A percentile compares a stretch with the other conserved stretches of the same genome.
Evolutionary conservation across 805 yeast species (phyloP).

Genomic region (Kregervanrija fluxuum): DNA sequence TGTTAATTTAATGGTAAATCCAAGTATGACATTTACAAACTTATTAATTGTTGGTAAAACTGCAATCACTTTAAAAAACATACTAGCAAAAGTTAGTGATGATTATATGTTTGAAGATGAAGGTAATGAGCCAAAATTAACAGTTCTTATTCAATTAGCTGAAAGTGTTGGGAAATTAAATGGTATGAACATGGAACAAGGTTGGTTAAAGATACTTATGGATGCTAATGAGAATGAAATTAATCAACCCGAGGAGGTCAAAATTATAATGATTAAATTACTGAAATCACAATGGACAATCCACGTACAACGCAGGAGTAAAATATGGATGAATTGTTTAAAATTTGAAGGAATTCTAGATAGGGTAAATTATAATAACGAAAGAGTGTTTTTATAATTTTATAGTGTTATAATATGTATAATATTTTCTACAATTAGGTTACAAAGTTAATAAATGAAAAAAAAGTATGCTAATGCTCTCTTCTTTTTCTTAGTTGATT

Average conservation of each 20-base stretch:
- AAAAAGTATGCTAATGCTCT: slow-evolving; percentile 37
- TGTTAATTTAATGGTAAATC: slow-evolving; percentile 27
- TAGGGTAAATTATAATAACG: slow-evolving; percentile 15
- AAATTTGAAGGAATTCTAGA: slow-evolving; percentile 24
- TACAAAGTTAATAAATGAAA: background rate
- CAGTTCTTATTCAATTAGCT: slow-evolving; percentile 14
- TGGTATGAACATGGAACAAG: slow-evolving; percentile 21
- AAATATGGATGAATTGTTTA: slow-evolving; percentile 22
- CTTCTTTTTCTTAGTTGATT: slow-evolving; percentile 55
- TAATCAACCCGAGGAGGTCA: slow-evolving; percentile 1
- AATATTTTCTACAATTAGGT: background rate
- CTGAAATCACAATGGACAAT: slow-evolving; percentile 37
- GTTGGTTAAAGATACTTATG: slow-evolving; percentile 20
- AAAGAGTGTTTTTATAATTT: slow-evolving; percentile 18
- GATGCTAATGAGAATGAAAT: slow-evolving; percentile 23
- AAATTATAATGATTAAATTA: slow-evolving; percentile 35
- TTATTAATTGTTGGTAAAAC: slow-evolving; percentile 18
- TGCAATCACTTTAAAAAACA: slow-evolving; percentile 17
- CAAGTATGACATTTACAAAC: slow-evolving; percentile 22
- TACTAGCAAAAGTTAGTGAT: slow-evolving; percentile 17
- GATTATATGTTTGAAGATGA: slow-evolving; percentile 22
- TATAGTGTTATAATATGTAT: background rate
- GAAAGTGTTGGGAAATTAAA: slow-evolving; percentile 20
- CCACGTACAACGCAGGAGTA: slow-evolving; percentile 11
- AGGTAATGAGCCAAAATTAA: slow-evolving; percentile 13